Evolutionary conservation across 2,329 filamentous ascomycete species (phyloP).

Genomic region (Lizonia empirigonia): DNA sequence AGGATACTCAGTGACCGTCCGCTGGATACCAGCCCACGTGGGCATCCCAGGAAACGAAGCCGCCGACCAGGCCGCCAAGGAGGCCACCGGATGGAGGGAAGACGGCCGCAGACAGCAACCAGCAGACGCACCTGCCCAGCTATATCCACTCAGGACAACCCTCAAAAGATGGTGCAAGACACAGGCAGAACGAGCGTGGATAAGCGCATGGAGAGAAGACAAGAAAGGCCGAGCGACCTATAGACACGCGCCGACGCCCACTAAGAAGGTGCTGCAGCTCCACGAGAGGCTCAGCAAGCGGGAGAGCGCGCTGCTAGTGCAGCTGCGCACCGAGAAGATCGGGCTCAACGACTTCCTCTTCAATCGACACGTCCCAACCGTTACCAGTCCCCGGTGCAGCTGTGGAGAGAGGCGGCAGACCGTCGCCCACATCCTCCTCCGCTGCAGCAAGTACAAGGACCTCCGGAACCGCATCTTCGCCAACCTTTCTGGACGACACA

Average conservation of each 20-base stretch:
- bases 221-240: slow-evolving; percentile 17
- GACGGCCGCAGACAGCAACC: slow-evolving; percentile 8
- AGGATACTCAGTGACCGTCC: slow-evolving; percentile 12
- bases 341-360: slow-evolving; percentile 8
- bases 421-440: too few species aligned
- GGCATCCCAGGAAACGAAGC: slow-evolving; percentile 14
- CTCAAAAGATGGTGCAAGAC: slow-evolving; percentile 11
- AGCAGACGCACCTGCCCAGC: slow-evolving; percentile 16
- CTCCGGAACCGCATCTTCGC: slow-evolving; percentile 4
- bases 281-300: slow-evolving; percentile 20
- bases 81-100: slow-evolving; percentile 24
- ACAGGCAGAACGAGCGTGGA: too few species aligned
- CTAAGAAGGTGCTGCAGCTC: slow-evolving; percentile 20
- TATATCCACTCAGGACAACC: slow-evolving; percentile 8
- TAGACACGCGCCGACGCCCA: slow-evolving; percentile 15
- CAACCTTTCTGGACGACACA: too few species aligned
- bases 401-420: background rate
- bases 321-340: too few species aligned
- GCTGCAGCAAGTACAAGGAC: background rate
- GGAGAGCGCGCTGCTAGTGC: too few species aligned
- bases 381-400: background rate
- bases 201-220: too few species aligned
- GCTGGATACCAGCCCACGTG: slow-evolving; percentile 14
- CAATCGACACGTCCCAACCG: background rate
- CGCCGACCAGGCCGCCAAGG: too few species aligned